A percentile compares a stretch with the other conserved stretches of the same genome.
phyloP scores from a whole-genome alignment of 345 rosid genomes.

The Leavenworthia alabamica region DNA sequence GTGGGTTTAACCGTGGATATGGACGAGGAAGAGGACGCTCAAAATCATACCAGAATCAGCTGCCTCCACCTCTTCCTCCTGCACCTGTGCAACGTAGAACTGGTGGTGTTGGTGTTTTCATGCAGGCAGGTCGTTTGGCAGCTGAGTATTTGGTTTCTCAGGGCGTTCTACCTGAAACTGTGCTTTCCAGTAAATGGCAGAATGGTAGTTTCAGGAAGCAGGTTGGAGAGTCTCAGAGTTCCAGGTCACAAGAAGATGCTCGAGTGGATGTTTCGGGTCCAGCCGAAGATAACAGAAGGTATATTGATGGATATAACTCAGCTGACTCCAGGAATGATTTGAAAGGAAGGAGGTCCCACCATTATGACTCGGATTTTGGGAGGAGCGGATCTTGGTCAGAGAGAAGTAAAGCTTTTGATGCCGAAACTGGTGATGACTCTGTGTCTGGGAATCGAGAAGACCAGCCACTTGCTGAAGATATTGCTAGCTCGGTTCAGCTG shows the following conservation, averaged over 20 bases:
- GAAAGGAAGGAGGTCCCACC: conserved; percentile 59
- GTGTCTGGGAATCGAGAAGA: conserved; percentile 49
- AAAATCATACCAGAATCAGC: conserved; percentile 42
- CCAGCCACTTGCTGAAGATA: conserved; percentile 46
- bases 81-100: conserved; percentile 46
- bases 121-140: conserved; percentile 95
- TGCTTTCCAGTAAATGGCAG: conserved; percentile 71
- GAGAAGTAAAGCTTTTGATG: conserved; percentile 45
- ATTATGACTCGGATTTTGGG: conserved; percentile 57
- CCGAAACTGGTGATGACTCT: conserved; percentile 46
- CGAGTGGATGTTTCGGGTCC: conserved; percentile 45
- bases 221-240: conserved; percentile 46
- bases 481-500: conserved; percentile 46
- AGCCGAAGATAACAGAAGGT: conserved; percentile 51
- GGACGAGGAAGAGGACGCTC: conserved; percentile 71
- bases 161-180: conserved; percentile 54
- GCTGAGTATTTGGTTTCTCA: conserved; percentile 86
- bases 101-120: conserved; percentile 41
- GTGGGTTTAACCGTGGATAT: conserved; percentile 69
- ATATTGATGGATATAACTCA: conserved; percentile 49
- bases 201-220: conserved; percentile 60
- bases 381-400: conserved; percentile 74
- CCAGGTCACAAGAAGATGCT: conserved; percentile 59
- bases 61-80: conserved; percentile 37
- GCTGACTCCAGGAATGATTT: conserved; percentile 44